Conservation (phyloP, 1,284 basidiomycete genomes). For the Leccinum subspadiceum region DNA sequence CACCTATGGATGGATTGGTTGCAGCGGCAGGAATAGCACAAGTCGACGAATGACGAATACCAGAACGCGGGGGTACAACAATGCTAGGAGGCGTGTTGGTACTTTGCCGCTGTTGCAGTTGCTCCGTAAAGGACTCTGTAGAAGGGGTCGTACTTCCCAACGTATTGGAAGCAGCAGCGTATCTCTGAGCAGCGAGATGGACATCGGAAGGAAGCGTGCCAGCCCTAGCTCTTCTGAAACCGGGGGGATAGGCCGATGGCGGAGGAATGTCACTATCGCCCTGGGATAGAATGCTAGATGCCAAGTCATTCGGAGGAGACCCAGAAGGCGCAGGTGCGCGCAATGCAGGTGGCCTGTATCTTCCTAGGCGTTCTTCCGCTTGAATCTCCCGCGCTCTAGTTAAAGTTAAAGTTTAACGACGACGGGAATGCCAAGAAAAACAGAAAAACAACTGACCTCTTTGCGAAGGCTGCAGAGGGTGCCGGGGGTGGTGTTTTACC, state of each 20-base stretch:
- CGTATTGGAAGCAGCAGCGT: constrained; percentile 64
- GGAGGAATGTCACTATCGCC: constrained; percentile 59
- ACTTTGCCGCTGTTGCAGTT: constrained; percentile 47
- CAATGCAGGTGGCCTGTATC: constrained; percentile 80
- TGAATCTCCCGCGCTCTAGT: constrained; percentile 77
- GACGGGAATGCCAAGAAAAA: constrained; percentile 12
- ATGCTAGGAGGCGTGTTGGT: constrained; percentile 43
- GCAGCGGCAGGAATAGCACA: constrained; percentile 48
- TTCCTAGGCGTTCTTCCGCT: constrained; percentile 66
- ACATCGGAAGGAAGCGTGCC: constrained; percentile 87
- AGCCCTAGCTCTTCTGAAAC: constrained; percentile 84
- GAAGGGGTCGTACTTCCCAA: constrained; percentile 53
- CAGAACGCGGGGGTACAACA: constrained; percentile 57
- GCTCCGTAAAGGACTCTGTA: constrained; percentile 65
- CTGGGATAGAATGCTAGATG: constrained; percentile 51
- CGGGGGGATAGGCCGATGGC: constrained; percentile 71
- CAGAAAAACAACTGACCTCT: constrained; percentile 53
- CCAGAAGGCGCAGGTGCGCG: constrained; percentile 72
- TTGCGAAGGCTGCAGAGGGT: constrained; percentile 84
- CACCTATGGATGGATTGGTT: constrained; percentile 56
- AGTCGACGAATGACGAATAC: constrained; percentile 71
- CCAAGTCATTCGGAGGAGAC: constrained; percentile 67
- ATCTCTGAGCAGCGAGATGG: constrained; percentile 80
- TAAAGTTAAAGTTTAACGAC: constrained; percentile 15
- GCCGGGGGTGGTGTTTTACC: constrained; percentile 88